Conservation (phyloP, 305 asterid genomes). For the Salvia sclarea region DNA sequence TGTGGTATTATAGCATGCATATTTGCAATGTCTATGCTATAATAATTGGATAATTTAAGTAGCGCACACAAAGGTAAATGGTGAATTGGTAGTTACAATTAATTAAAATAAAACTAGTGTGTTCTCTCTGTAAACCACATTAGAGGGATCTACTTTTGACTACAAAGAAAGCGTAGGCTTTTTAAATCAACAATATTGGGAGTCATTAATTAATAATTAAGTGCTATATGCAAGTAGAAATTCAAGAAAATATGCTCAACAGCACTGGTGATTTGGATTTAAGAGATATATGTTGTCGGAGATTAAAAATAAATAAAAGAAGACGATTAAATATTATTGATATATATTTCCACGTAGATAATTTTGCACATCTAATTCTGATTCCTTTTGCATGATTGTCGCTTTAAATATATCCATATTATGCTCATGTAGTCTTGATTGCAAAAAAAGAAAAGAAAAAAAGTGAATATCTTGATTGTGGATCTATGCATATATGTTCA, state of each 20-base stretch:
- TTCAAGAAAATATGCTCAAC: constrained; percentile 17
- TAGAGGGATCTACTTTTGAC: constrained; percentile 41
- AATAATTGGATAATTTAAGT: too few relatives aligned
- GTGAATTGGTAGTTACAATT: not conserved
- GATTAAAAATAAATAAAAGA: too few relatives aligned
- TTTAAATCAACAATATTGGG: constrained; percentile 2
- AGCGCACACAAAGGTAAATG: not conserved
- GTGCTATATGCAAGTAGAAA: constrained; percentile 12
- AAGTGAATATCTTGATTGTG: too few relatives aligned
- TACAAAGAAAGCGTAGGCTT: constrained; percentile 14
- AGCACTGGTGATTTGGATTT: constrained; percentile 6
- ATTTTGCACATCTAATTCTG: constrained; percentile 27
- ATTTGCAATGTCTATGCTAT: too few relatives aligned
- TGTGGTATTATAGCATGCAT: too few relatives aligned
- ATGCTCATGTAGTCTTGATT: constrained; percentile 9
- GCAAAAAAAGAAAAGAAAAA: not conserved
- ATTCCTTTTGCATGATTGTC: constrained; percentile 37
- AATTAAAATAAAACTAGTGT: constrained; percentile 26
- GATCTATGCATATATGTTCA: too few relatives aligned
- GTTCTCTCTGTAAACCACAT: constrained; percentile 40
- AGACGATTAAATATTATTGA: constrained; percentile 20
- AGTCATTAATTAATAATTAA: not conserved
- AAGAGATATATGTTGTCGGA: not conserved
- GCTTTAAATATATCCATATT: constrained; percentile 20
- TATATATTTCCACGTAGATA: constrained; percentile 23